phyloP scores from a whole-genome alignment of 805 yeast genomes.

The Scheffersomyces amazonensis region DNA sequence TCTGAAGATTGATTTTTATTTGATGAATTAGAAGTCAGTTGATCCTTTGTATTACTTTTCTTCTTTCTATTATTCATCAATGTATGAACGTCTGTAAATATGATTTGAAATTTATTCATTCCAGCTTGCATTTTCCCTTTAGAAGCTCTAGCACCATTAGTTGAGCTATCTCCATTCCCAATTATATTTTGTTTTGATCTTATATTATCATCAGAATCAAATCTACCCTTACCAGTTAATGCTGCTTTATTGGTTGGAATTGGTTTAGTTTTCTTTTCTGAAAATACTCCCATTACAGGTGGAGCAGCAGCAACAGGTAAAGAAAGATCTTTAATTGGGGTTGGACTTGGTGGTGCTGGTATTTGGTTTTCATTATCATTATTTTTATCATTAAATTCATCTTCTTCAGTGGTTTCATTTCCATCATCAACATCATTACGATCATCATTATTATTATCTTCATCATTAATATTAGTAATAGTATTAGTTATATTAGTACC shows the following conservation, averaged over 20 bases:
- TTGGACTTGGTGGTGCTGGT: slow-evolving; percentile 36
- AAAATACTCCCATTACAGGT: slow-evolving; percentile 39
- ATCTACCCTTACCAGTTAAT: neutral
- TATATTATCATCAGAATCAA: neutral
- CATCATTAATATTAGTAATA: neutral
- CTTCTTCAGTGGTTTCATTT: slow-evolving; percentile 6
- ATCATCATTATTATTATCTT: neutral
- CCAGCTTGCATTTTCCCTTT: slow-evolving; percentile 35
- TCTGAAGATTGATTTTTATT: neutral
- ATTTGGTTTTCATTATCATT: slow-evolving; percentile 1
- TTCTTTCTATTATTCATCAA: slow-evolving; percentile 19
- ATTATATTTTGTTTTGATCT: too few species aligned
- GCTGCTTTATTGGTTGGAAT: neutral
- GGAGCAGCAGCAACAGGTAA: slow-evolving; percentile 11
- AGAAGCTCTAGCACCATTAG: slow-evolving; percentile 4
- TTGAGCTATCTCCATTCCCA: too few species aligned
- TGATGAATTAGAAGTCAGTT: neutral
- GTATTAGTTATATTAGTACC: too few species aligned
- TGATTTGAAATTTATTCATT: slow-evolving; percentile 46
- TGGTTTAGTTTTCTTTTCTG: slow-evolving; percentile 14
- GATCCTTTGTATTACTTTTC: slow-evolving; percentile 5
- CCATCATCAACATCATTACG: slow-evolving; percentile 1
- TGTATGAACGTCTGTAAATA: slow-evolving; percentile 38
- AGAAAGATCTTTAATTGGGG: slow-evolving; percentile 28
- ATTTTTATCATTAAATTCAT: slow-evolving; percentile 2